Percentiles rank a stretch among this genome's conserved stretches.
phyloP scores from a whole-genome alignment of 1,139 yeast genomes.

The Zygoascus sp. region DNA sequence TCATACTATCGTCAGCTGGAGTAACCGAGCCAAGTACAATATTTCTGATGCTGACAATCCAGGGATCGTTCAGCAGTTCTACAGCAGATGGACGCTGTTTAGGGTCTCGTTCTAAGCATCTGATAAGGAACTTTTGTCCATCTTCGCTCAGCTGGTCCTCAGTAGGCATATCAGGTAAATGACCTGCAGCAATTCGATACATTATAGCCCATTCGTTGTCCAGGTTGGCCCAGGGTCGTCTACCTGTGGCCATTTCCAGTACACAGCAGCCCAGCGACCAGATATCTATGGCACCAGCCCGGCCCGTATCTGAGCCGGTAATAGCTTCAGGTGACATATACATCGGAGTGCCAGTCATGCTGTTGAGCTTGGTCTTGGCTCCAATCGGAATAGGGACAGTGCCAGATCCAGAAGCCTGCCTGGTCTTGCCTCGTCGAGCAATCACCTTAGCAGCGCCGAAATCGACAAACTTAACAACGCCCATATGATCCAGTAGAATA shows the following conservation, averaged over 20 bases:
- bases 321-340: constrained; percentile 98
- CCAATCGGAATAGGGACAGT: constrained; percentile 13
- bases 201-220: constrained; percentile 98
- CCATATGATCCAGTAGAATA: constrained; percentile 82
- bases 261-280: constrained; percentile 91
- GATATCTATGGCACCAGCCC: constrained; percentile 61
- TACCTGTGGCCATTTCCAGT: constrained; percentile 78
- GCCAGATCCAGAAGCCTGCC: constrained; percentile 17
- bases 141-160: constrained; percentile 69
- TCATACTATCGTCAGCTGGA: constrained; percentile 2
- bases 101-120: constrained; percentile 84
- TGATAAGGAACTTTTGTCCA: constrained; percentile 66
- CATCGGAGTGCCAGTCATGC: constrained; percentile 96
- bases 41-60: constrained; percentile 44
- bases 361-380: constrained; percentile 38
- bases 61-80: constrained; percentile 82
- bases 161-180: constrained; percentile 79
- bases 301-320: constrained; percentile 65
- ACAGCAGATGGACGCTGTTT: constrained; percentile 74
- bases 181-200: constrained; percentile 98
- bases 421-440: constrained; percentile 59
- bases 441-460: constrained; percentile 97
- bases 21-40: constrained; percentile 20
- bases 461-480: constrained; percentile 91
- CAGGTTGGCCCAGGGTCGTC: constrained; percentile 60